phyloP scores from a whole-genome alignment of 129 eudicot genomes.

The Flaveria sonorensis region DNA sequence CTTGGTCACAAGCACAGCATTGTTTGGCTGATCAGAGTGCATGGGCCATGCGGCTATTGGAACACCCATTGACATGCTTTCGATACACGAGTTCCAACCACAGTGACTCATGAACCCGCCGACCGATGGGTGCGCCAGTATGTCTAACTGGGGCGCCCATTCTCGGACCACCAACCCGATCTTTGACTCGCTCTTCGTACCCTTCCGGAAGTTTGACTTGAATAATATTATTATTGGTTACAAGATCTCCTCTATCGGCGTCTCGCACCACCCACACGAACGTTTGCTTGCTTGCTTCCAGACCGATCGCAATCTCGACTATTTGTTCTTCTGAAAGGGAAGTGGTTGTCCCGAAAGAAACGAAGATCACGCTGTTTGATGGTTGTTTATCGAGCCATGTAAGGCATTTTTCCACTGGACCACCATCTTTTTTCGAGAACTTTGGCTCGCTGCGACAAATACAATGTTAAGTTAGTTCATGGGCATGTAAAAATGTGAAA shows the following conservation, averaged over 20 bases:
- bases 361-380: conserved; percentile 37
- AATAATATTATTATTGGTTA: background rate
- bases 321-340: conserved; percentile 40
- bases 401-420: conserved; percentile 26
- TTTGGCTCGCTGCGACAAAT: conserved; percentile 1
- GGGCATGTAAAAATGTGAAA: too few relatives aligned
- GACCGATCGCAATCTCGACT: conserved; percentile 42
- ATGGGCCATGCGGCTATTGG: conserved; percentile 59
- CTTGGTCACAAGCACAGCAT: conserved; percentile 33
- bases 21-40: conserved; percentile 59
- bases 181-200: conserved; percentile 41
- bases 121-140: conserved; percentile 41
- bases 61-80: conserved; percentile 53
- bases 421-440: background rate
- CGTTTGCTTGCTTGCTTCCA: conserved; percentile 42
- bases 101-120: conserved; percentile 62
- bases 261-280: conserved; percentile 61
- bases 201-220: conserved; percentile 34
- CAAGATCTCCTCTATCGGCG: conserved; percentile 42
- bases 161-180: conserved; percentile 41
- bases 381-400: conserved; percentile 62
- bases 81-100: conserved; percentile 60
- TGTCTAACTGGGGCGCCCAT: conserved; percentile 55
- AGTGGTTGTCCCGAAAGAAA: conserved; percentile 48
- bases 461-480: background rate